Evolutionary conservation across 75 land plant genomes (phyloP), one percentile per base, ranked within the genome.

Genomic region (Picea glauca): DNA sequence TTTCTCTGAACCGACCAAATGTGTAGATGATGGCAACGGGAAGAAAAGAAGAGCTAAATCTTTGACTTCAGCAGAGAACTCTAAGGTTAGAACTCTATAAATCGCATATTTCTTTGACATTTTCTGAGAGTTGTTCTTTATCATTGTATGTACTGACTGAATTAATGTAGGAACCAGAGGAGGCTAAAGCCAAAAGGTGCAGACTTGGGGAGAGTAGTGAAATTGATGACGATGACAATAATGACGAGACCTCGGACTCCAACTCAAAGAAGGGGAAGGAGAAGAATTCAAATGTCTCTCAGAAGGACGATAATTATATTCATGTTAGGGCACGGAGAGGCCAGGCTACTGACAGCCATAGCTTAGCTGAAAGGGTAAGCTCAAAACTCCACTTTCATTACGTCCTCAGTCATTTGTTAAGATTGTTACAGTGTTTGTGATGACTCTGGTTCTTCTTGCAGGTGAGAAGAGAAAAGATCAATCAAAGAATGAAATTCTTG

Each of bases 401-500:
- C 26, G 12, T n/a, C 31, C 14, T 13, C 13, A 26, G 12, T n/a
- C 70, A 43, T 70, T 43, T 40, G 74, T 70, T 70, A 43, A 70
- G 54, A 43, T 70, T 70, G 74, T 70, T 9, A 13, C 2, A 11
- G 18, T n/a, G 54, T 40, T n/a, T 70, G 23, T 43, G 20, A 1
- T 13, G 18, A 46, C 13, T 40, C 23, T 4, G 73, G 18, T 20
- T 63, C 17, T 38, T 77, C 15, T 17, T 77, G 50, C 85, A 84
- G 85, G 85, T 84, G 3, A 86, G 85, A 23, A 76, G 85, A 77
- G 85, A 84, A 72, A 84, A 84, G 85, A 84, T 84, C 0, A 84
- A 86, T 60, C 86, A 84, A 86, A 86, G 85, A 46, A 84, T 84
- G 85, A 84, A 84, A 74, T 84, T 83, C 80, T 67, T 84, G 73